These are phyloP conservation scores for Purpureocillium takamizusanense DNA, from an alignment of 2,329 filamentous ascomycete genomes.

Conservation along the genomic window DNA sequence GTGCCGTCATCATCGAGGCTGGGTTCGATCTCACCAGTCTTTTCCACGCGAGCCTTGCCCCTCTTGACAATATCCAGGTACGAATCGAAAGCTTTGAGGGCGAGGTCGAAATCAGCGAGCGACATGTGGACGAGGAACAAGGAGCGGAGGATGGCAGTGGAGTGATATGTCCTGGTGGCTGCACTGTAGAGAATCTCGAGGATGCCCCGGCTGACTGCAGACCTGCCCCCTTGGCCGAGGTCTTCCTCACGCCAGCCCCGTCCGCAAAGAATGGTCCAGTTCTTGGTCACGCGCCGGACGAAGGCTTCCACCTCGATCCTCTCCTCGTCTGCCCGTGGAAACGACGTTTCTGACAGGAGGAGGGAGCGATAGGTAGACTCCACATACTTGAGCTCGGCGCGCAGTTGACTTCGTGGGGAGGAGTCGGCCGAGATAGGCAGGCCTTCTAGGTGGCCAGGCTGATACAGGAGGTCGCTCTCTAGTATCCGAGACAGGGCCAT, in stretches of 20 bases:
- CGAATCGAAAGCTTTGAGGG: constrained; percentile 82
- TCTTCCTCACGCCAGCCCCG: constrained; percentile 73
- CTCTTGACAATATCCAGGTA: constrained; percentile 84
- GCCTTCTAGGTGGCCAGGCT: constrained; percentile 32
- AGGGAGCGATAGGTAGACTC: constrained; percentile 73
- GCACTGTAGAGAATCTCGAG: constrained; percentile 86
- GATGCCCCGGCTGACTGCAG: constrained; percentile 63
- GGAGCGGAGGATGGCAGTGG: constrained; percentile 75
- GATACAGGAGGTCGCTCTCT: constrained; percentile 54
- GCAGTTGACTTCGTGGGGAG: constrained; percentile 54
- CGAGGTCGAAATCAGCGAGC: constrained; percentile 84
- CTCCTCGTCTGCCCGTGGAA: constrained; percentile 73
- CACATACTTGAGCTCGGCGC: constrained; percentile 68
- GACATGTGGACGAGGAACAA: constrained; percentile 83
- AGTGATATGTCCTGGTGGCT: constrained; percentile 91
- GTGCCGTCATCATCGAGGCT: constrained; percentile 71
- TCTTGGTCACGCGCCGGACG: constrained; percentile 68
- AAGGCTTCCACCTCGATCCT: constrained; percentile 77
- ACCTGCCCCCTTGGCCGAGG: constrained; percentile 71
- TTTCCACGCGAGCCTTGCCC: constrained; percentile 75
- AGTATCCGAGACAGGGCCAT: constrained; percentile 67
- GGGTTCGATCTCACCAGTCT: constrained; percentile 61
- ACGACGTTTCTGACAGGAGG: constrained; percentile 68
- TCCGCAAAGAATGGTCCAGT: constrained; percentile 78
- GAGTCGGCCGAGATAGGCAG: constrained; percentile 31